Evolutionary conservation across 176 grass and related monocot genomes (phyloP).

Genomic region (Musa schizocarpa): DNA sequence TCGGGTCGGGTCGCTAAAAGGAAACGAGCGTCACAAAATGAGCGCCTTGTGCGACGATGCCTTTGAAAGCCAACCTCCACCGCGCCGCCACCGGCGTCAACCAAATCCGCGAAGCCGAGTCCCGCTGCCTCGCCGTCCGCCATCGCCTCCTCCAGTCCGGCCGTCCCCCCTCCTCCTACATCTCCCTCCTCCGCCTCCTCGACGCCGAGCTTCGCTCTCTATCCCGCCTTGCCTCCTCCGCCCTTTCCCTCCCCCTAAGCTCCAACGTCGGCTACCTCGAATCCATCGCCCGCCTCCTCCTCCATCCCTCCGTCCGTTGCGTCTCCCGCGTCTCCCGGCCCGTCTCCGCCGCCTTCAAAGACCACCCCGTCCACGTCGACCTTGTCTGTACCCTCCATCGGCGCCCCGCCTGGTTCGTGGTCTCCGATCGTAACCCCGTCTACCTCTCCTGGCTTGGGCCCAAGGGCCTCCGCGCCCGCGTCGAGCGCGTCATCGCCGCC

Average conservation of each 20-base stretch:
- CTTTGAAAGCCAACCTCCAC: not conserved
- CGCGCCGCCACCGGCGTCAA: not conserved
- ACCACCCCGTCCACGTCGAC: conserved; percentile 38
- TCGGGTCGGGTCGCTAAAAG: not conserved
- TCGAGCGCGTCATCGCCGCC: conserved; percentile 27
- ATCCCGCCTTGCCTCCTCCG: conserved; percentile 13
- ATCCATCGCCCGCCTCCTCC: conserved; percentile 54
- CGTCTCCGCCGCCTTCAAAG: conserved; percentile 2
- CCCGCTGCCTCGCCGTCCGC: conserved; percentile 41
- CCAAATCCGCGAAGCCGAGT: conserved; percentile 19
- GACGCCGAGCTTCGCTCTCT: conserved; percentile 61
- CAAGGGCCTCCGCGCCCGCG: conserved; percentile 34
- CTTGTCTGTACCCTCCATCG: conserved; percentile 53
- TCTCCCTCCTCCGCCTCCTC: conserved; percentile 52
- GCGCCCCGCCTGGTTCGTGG: conserved; percentile 49
- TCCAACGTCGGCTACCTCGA: conserved; percentile 74
- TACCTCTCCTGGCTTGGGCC: conserved; percentile 37
- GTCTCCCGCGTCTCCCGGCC: conserved; percentile 44
- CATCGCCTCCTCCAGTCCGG: conserved; percentile 25
- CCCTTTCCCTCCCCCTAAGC: conserved; percentile 34
- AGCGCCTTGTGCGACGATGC: not conserved
- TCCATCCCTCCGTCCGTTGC: conserved; percentile 51
- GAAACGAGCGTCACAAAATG: not conserved
- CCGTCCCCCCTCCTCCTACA: conserved; percentile 26
- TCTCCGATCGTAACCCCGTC: conserved; percentile 70